Evolutionary conservation across 2,329 filamentous ascomycete species (phyloP).

Genomic region (Diplocarpon mali): DNA sequence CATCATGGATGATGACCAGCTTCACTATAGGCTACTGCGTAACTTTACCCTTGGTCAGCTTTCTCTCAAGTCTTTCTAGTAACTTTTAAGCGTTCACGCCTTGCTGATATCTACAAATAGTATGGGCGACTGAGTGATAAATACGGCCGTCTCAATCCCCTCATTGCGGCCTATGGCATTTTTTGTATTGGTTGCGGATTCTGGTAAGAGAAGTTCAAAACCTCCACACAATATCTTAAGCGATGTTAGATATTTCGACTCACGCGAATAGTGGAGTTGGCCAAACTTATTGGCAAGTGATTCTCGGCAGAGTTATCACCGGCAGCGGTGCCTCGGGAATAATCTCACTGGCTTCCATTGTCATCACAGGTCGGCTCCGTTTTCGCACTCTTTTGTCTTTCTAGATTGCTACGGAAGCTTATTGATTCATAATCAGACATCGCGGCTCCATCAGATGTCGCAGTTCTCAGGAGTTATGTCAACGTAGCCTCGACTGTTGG

Average conservation of each 20-base stretch:
- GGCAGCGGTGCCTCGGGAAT: constrained; percentile 41
- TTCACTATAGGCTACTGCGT: constrained; percentile 17
- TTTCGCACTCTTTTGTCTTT: not conserved
- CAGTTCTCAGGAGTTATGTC: constrained; percentile 40
- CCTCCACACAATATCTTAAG: not conserved
- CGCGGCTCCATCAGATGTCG: constrained; percentile 39
- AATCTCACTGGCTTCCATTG: constrained; percentile 36
- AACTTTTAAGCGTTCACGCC: not conserved
- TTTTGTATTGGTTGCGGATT: constrained; percentile 30
- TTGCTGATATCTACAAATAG: constrained; percentile 5
- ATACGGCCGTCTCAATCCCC: constrained; percentile 38
- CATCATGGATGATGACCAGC: constrained; percentile 19
- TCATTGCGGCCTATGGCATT: constrained; percentile 38
- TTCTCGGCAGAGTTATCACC: constrained; percentile 39
- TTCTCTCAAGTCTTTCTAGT: not conserved
- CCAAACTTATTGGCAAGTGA: constrained; percentile 35
- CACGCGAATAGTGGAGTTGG: constrained; percentile 30
- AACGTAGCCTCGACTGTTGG: constrained; percentile 40
- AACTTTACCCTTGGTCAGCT: constrained; percentile 12
- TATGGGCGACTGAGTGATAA: constrained; percentile 41
- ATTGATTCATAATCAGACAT: constrained; percentile 30
- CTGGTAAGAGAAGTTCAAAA: constrained; percentile 10
- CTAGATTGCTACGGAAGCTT: not conserved
- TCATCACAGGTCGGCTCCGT: constrained; percentile 36
- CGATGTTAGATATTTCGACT: constrained; percentile 22